Percentiles rank a stretch among this genome's conserved stretches.
Evolutionary conservation across 495 filamentous ascomycete species (phyloP).

Genomic region (Letharia columbiana): DNA sequence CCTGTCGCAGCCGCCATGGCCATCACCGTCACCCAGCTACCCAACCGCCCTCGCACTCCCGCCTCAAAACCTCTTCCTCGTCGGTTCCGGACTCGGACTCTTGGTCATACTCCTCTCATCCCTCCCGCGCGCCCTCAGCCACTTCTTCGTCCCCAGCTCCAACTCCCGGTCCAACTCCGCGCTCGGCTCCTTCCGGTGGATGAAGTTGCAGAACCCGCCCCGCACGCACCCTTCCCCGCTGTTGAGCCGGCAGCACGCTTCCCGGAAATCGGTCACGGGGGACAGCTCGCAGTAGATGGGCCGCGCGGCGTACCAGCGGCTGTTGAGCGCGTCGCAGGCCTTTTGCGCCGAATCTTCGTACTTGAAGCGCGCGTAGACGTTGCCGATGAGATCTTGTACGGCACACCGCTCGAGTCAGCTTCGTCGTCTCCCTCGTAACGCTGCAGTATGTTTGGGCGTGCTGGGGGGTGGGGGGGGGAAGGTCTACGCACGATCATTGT

Average conservation of each 20-base stretch:
- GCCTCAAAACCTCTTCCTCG: conserved; percentile 54
- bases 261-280: conserved; percentile 95
- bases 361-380: conserved; percentile 99
- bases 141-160: conserved; percentile 86
- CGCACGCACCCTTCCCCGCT: conserved; percentile 90
- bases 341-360: conserved; percentile 94
- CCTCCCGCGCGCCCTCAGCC: conserved; percentile 76
- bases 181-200: conserved; percentile 89
- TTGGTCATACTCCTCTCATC: conserved; percentile 73
- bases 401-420: background rate
- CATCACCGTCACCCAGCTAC: background rate
- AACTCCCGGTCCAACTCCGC: conserved; percentile 83
- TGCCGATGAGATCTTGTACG: conserved; percentile 80
- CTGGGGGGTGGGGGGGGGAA: background rate
- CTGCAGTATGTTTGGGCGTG: too few relatives aligned
- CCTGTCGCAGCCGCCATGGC: background rate
- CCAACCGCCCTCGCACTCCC: too few relatives aligned
- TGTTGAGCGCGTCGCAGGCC: conserved; percentile 90
- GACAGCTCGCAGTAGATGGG: conserved; percentile 97
- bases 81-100: conserved; percentile 70
- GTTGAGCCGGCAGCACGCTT: conserved; percentile 94
- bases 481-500: conserved; percentile 74
- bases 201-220: conserved; percentile 98
- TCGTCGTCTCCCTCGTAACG: background rate
- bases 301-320: conserved; percentile 91